These are phyloP conservation scores for Leptodontidium sp. DNA, from an alignment of 2,329 filamentous ascomycete species.

Conservation along the genomic window DNA sequence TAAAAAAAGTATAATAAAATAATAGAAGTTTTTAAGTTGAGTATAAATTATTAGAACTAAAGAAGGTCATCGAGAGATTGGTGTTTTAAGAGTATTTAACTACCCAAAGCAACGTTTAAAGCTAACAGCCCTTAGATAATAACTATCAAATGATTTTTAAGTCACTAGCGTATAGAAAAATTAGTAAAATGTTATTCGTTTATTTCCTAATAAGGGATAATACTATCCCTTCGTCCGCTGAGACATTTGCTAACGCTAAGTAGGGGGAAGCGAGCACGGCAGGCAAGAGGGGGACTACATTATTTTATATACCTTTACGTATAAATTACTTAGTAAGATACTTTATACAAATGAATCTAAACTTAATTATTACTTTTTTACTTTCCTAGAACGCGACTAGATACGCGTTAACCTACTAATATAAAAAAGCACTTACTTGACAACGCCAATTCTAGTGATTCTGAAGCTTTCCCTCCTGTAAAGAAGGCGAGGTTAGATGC, in stretches of 20 bases:
- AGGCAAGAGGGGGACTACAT: background rate
- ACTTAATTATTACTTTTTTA: background rate
- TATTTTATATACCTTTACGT: background rate
- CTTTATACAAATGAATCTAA: background rate
- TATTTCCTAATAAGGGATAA: too few species aligned
- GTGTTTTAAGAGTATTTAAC: too few species aligned
- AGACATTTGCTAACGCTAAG: background rate
- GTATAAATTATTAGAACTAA: too few species aligned
- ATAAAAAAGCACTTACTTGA: background rate
- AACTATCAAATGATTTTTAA: too few species aligned
- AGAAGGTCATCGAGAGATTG: too few species aligned
- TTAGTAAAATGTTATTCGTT: too few species aligned
- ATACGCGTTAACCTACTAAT: background rate
- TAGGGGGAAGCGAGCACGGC: too few species aligned
- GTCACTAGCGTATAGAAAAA: too few species aligned
- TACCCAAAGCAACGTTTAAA: too few species aligned
- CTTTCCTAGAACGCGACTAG: background rate
- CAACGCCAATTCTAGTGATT: background rate
- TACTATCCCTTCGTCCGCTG: background rate
- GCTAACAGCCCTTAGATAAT: too few species aligned
- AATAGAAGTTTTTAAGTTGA: too few species aligned
- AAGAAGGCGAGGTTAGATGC: background rate
- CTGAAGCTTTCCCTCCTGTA: background rate
- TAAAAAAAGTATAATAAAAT: too few species aligned
- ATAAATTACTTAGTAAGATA: background rate